Percentiles rank a stretch among this genome's conserved stretches.
Conservation (phyloP, 345 rosid genomes). For the Carallia pectinifolia region DNA sequence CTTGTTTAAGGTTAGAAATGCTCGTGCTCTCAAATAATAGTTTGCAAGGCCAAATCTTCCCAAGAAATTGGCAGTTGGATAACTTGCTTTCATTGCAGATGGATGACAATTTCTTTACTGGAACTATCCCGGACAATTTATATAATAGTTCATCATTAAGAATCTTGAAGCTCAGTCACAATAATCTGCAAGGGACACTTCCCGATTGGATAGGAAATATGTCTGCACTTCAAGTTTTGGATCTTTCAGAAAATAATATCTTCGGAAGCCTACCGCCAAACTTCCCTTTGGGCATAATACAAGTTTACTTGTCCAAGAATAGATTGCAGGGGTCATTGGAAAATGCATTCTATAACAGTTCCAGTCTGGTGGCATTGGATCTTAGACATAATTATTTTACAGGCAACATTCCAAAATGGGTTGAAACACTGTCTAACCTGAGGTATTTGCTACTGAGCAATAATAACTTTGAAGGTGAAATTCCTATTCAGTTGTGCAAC, state of each 20-base stretch:
- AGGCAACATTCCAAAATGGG: slow-evolving; percentile 22
- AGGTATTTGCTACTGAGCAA: slow-evolving; percentile 20
- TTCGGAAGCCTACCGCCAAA: background rate
- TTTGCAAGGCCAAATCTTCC: slow-evolving; percentile 21
- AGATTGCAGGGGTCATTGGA: background rate
- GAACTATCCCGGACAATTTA: background rate
- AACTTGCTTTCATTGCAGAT: background rate
- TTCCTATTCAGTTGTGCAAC: slow-evolving; percentile 15
- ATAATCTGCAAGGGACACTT: background rate
- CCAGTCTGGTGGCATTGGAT: background rate
- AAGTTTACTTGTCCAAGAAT: slow-evolving; percentile 11
- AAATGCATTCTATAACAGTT: background rate
- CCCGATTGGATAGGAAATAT: background rate
- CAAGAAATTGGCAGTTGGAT: background rate
- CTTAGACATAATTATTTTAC: slow-evolving; percentile 17
- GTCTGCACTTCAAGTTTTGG: background rate
- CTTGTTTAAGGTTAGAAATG: background rate
- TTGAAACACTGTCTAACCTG: background rate
- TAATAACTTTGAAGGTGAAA: slow-evolving; percentile 19
- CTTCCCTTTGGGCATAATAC: background rate
- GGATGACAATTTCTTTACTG: slow-evolving; percentile 4
- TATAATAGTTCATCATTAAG: background rate
- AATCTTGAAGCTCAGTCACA: background rate
- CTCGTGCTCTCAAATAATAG: slow-evolving; percentile 25
- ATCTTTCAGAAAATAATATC: slow-evolving; percentile 5